These are phyloP conservation scores for Posidonia australis DNA, from an alignment of 106 monocot species.

Conservation along the genomic window DNA sequence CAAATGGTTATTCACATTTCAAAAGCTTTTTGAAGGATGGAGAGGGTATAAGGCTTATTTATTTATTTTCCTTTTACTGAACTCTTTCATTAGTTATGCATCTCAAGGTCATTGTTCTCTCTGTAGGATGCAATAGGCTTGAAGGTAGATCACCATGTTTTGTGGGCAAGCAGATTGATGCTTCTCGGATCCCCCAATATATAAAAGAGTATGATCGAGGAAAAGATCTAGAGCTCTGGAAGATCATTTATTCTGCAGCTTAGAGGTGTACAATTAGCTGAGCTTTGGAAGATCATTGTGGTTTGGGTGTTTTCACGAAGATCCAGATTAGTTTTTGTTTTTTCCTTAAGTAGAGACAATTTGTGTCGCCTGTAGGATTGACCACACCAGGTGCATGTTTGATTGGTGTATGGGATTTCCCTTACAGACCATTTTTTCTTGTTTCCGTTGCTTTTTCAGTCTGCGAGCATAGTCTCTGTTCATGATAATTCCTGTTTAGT, in stretches of 20 bases:
- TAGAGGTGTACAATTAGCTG: too few species aligned
- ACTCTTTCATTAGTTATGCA: neutral
- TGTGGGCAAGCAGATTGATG: conserved; percentile 43
- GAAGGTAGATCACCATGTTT: conserved; percentile 22
- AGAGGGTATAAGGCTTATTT: conserved; percentile 21
- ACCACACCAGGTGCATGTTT: too few species aligned
- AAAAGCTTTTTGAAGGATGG: conserved; percentile 38
- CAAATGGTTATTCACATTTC: conserved; percentile 85
- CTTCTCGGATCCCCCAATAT: conserved; percentile 56
- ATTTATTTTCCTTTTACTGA: neutral
- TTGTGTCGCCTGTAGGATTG: too few species aligned
- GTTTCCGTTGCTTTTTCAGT: too few species aligned
- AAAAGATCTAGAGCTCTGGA: conserved; percentile 78
- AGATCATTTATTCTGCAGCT: conserved; percentile 8
- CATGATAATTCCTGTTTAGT: too few species aligned
- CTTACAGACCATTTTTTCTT: too few species aligned
- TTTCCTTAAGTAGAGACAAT: too few species aligned
- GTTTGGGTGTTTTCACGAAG: too few species aligned
- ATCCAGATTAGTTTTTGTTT: too few species aligned
- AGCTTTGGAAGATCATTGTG: too few species aligned
- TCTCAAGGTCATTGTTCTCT: neutral
- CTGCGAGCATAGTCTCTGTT: too few species aligned
- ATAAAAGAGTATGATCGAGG: conserved; percentile 78
- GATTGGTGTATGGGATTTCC: too few species aligned
- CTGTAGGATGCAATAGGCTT: conserved; percentile 17